Conservation (phyloP, 2,329 filamentous ascomycete genomes). For the Colletotrichum sp. region DNA sequence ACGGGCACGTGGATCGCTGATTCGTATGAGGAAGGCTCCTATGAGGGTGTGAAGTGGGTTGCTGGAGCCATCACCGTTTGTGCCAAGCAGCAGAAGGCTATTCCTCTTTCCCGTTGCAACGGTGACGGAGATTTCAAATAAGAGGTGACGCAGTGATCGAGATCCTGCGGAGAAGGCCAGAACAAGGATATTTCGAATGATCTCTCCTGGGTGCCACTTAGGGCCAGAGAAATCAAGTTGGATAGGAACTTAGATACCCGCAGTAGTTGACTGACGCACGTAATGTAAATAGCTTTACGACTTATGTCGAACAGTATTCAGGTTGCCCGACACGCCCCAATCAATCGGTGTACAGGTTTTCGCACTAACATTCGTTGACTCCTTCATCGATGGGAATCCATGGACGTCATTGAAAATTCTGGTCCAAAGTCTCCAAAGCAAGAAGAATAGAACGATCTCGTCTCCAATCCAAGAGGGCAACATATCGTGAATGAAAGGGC, state of each 20-base stretch:
- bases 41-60: conserved; percentile 7
- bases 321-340: rapidly evolving
- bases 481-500: no score
- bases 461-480: rapidly evolving
- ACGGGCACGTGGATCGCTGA: conserved; percentile 7
- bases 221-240: background rate
- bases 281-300: background rate
- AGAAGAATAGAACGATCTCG: rapidly evolving
- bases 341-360: rapidly evolving
- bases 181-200: background rate
- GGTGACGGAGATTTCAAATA: background rate
- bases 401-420: no score
- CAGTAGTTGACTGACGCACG: rapidly evolving
- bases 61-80: conserved; percentile 4
- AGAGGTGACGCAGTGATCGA: rapidly evolving
- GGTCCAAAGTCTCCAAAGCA: rapidly evolving
- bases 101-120: background rate
- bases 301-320: rapidly evolving
- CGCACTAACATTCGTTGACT: no score
- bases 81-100: background rate
- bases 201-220: no score
- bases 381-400: no score
- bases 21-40: background rate
- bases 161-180: background rate
- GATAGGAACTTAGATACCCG: background rate